Percentiles rank a stretch among this genome's conserved stretches.
Conservation (phyloP, 257 asterid species). For the Euphrasia confusa region DNA sequence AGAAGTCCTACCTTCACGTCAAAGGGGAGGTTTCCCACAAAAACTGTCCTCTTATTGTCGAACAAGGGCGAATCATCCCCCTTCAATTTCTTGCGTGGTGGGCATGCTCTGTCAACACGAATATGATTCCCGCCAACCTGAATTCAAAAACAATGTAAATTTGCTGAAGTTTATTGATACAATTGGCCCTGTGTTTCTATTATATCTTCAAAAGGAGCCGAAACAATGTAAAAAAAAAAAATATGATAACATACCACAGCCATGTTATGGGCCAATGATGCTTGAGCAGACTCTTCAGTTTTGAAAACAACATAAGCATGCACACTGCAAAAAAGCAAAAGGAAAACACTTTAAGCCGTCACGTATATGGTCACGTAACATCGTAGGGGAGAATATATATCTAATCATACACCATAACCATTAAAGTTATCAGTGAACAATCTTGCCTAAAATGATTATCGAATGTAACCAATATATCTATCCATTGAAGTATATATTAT, state of each 20-base stretch:
- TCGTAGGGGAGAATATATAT: background rate
- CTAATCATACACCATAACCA: slow-evolving; percentile 14
- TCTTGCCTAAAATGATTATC: background rate
- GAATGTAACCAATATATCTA: slow-evolving; percentile 3
- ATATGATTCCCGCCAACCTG: slow-evolving; percentile 91
- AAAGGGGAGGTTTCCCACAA: slow-evolving; percentile 93
- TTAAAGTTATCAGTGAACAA: background rate
- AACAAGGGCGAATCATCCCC: slow-evolving; percentile 58
- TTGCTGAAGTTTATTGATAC: background rate
- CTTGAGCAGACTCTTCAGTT: slow-evolving; percentile 84
- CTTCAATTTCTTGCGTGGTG: slow-evolving; percentile 93
- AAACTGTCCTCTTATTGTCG: slow-evolving; percentile 77
- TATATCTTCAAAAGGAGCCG: background rate
- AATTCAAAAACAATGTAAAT: slow-evolving; percentile 23
- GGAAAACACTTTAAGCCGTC: background rate
- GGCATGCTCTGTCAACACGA: slow-evolving; percentile 96
- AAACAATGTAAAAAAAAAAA: slow-evolving; percentile 1
- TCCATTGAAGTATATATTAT: too few species aligned
- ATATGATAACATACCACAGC: slow-evolving; percentile 59
- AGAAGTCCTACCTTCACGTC: slow-evolving; percentile 66
- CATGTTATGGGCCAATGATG: slow-evolving; percentile 83
- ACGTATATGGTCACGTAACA: slow-evolving; percentile 2
- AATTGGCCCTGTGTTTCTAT: background rate
- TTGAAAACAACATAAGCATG: slow-evolving; percentile 83
- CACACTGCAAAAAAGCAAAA: slow-evolving; percentile 54